Percentiles rank a stretch among this genome's conserved stretches.
Conservation (phyloP, 768 basidiomycete species). For the Termitomyces sp. region DNA sequence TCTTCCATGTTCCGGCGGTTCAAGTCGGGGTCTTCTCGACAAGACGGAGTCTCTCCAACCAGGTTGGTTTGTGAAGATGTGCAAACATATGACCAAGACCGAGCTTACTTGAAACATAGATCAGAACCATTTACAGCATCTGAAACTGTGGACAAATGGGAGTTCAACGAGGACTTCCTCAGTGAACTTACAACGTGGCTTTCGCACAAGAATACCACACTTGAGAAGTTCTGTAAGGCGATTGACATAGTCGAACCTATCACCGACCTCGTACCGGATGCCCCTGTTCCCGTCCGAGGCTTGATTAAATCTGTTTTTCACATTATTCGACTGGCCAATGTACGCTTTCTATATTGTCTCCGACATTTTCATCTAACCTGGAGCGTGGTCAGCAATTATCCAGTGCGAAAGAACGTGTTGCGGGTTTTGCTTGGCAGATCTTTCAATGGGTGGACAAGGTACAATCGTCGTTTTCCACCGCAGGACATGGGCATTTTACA, state of each 20-base stretch:
- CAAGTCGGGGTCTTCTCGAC: too few relatives aligned
- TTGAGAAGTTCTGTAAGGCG: too few relatives aligned
- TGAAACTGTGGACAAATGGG: slow-evolving; percentile 4
- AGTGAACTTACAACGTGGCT: neutral
- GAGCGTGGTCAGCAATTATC: too few relatives aligned
- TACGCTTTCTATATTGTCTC: slow-evolving; percentile 1
- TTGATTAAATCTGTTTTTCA: slow-evolving; percentile 8
- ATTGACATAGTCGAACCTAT: too few relatives aligned
- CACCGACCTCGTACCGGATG: too few relatives aligned
- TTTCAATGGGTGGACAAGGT: slow-evolving; percentile 14
- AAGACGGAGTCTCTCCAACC: too few relatives aligned
- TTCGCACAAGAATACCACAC: too few relatives aligned
- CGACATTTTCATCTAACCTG: neutral
- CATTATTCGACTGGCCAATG: slow-evolving; percentile 12
- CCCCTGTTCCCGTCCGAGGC: slow-evolving; percentile 14
- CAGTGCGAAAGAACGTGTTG: too few relatives aligned
- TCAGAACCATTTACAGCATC: too few relatives aligned
- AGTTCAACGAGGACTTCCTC: slow-evolving; percentile 12
- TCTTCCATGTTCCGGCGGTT: too few relatives aligned
- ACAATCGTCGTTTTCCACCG: slow-evolving; percentile 2
- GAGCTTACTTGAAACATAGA: too few relatives aligned
- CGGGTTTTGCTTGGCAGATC: neutral
- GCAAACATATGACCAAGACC: neutral
- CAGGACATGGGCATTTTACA: slow-evolving; percentile 6
- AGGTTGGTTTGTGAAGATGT: too few relatives aligned